Percentiles rank a stretch among this genome's conserved stretches.
These are phyloP conservation scores for Centaurea solstitialis DNA, from an alignment of 129 eudicot genomes.

Conservation along the genomic window DNA sequence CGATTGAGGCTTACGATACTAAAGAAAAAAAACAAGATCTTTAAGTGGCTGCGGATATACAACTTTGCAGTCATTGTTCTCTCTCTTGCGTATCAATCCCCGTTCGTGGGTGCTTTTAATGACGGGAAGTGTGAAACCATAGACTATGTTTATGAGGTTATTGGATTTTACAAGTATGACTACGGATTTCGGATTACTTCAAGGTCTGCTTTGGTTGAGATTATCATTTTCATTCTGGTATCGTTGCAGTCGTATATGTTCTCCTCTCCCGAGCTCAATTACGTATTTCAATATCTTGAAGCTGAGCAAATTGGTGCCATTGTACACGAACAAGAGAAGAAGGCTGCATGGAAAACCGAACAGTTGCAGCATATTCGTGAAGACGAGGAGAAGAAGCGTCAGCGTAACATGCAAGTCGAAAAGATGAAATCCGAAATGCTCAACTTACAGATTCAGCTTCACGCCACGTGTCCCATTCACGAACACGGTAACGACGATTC, in stretches of 20 bases:
- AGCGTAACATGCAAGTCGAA: conserved; percentile 96
- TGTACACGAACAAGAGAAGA: conserved; percentile 94
- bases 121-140: conserved; percentile 83
- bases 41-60: conserved; percentile 85
- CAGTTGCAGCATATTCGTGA: conserved; percentile 88
- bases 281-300: conserved; percentile 94
- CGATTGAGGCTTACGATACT: conserved; percentile 83
- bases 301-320: conserved; percentile 99
- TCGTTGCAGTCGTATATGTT: conserved; percentile 96
- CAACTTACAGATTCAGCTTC: conserved; percentile 85
- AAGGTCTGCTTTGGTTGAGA: conserved; percentile 94
- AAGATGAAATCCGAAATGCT: conserved; percentile 99
- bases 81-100: conserved; percentile 96
- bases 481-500: conserved; percentile 44
- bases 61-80: conserved; percentile 89
- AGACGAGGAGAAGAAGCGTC: conserved; percentile 81
- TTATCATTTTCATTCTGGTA: conserved; percentile 82
- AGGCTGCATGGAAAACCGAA: conserved; percentile 96
- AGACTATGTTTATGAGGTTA: conserved; percentile 80
- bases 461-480: conserved; percentile 47
- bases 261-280: conserved; percentile 81
- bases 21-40: conserved; percentile 88
- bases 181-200: conserved; percentile 97
- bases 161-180: conserved; percentile 90
- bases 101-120: conserved; percentile 71